These are phyloP conservation scores for Pseudisothecium myosuroides DNA, from an alignment of 225 moss, liverwort and hornwort species.

Conservation along the genomic window DNA sequence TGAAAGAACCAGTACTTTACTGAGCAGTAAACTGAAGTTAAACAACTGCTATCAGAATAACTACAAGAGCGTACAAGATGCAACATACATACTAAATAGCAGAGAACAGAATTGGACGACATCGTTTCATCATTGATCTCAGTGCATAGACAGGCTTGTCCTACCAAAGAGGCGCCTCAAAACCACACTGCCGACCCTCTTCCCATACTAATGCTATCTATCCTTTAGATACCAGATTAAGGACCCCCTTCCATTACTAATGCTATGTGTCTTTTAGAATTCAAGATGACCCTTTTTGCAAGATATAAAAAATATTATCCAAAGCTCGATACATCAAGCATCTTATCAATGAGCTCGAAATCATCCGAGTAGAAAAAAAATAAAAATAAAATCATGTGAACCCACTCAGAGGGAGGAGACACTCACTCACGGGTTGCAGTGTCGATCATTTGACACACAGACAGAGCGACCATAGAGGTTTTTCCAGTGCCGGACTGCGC, in stretches of 20 bases:
- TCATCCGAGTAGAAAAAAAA: background rate
- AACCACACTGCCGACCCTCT: background rate
- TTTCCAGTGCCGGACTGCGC: slow-evolving; percentile 82
- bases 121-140: background rate
- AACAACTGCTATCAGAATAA: background rate
- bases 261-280: background rate
- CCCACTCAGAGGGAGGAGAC: background rate
- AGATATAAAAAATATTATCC: background rate
- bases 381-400: background rate
- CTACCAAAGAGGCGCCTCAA: background rate
- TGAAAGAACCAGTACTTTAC: background rate
- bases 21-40: background rate
- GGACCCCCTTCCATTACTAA: background rate
- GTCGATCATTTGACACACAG: slow-evolving; percentile 47
- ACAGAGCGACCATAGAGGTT: slow-evolving; percentile 48
- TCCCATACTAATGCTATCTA: background rate
- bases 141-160: background rate
- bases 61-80: background rate
- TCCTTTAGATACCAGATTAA: background rate
- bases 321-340: background rate
- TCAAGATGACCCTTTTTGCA: background rate
- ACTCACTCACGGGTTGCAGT: slow-evolving; percentile 50
- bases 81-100: background rate
- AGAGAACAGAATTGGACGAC: background rate
- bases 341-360: background rate